Evolutionary conservation across 1,139 yeast genomes (phyloP).

Genomic region (Candida tunisiensis): DNA sequence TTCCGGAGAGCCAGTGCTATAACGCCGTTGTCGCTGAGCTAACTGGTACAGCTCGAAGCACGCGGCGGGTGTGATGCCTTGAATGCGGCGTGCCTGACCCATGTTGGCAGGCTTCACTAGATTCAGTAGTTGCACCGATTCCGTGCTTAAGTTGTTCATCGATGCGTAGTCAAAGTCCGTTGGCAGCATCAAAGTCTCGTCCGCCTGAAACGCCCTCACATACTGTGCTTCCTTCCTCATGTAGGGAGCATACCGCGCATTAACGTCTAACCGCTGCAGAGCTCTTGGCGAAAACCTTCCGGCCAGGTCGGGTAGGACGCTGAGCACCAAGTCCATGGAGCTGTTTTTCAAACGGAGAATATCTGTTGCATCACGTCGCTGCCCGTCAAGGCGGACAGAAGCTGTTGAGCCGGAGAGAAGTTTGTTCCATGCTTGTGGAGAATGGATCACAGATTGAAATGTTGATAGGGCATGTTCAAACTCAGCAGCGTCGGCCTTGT

Average conservation of each 20-base stretch:
- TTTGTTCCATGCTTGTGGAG: conserved; percentile 63
- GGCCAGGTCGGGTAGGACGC: conserved; percentile 19
- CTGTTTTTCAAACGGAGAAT: conserved; percentile 31
- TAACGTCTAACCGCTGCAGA: conserved; percentile 48
- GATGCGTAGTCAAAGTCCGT: conserved; percentile 39
- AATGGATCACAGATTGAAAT: conserved; percentile 28
- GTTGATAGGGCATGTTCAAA: conserved; percentile 29
- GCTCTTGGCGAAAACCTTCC: conserved; percentile 36
- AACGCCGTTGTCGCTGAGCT: too few relatives aligned
- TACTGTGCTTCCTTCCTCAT: conserved; percentile 54
- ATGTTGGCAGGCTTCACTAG: conserved; percentile 72
- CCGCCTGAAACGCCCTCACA: conserved; percentile 65
- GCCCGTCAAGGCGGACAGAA: conserved; percentile 24
- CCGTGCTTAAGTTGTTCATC: conserved; percentile 43
- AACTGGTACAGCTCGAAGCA: conserved; percentile 18
- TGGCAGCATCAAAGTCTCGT: conserved; percentile 61
- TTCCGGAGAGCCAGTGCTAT: background rate
- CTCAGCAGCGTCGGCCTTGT: conserved; percentile 26
- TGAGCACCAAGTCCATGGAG: conserved; percentile 16
- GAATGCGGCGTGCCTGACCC: conserved; percentile 89
- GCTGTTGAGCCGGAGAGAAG: too few relatives aligned
- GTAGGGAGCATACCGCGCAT: conserved; percentile 74
- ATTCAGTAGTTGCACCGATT: conserved; percentile 55
- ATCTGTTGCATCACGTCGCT: conserved; percentile 37
- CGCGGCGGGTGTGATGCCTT: conserved; percentile 73